These are phyloP conservation scores for Arthroderma sp. DNA, from an alignment of 2,329 filamentous ascomycete species.

Conservation along the genomic window DNA sequence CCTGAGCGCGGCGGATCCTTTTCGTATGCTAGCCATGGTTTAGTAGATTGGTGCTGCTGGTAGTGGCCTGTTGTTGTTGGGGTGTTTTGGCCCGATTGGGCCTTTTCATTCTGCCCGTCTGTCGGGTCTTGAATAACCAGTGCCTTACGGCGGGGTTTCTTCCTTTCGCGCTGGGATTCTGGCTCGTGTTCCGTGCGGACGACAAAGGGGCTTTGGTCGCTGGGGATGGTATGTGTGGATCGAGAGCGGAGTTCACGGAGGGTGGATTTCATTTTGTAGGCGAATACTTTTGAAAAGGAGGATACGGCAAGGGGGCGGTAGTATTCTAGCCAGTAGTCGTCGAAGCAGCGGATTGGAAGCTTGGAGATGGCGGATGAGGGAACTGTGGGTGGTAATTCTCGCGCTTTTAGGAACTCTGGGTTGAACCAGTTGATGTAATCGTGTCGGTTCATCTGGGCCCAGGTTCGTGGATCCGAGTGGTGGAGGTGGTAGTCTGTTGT, in stretches of 20 bases:
- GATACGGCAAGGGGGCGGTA: slow-evolving; percentile 81
- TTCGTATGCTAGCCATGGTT: slow-evolving; percentile 19
- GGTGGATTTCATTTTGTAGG: slow-evolving; percentile 83
- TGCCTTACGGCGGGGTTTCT: slow-evolving; percentile 47
- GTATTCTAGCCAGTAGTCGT: slow-evolving; percentile 97
- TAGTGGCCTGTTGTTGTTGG: slow-evolving; percentile 9
- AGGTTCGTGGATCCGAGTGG: slow-evolving; percentile 66
- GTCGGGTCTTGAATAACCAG: slow-evolving; percentile 55
- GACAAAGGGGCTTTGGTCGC: slow-evolving; percentile 76
- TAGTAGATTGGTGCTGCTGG: slow-evolving; percentile 18
- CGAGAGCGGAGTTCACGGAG: slow-evolving; percentile 70
- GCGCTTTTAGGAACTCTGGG: slow-evolving; percentile 53
- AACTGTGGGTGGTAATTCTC: slow-evolving; percentile 40
- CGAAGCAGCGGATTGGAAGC: slow-evolving; percentile 45
- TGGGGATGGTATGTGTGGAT: slow-evolving; percentile 53
- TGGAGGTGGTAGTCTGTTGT: slow-evolving; percentile 93
- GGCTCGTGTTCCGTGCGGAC: slow-evolving; percentile 49
- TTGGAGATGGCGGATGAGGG: slow-evolving; percentile 16
- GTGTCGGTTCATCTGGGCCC: slow-evolving; percentile 48
- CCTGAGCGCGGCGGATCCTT: slow-evolving; percentile 25
- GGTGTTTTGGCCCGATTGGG: slow-evolving; percentile 25
- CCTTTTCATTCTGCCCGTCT: slow-evolving; percentile 32
- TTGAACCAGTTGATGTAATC: slow-evolving; percentile 89
- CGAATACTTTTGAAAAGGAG: slow-evolving; percentile 82
- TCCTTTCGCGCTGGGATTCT: slow-evolving; percentile 46